Evolutionary conservation across 2,329 filamentous ascomycete species (phyloP).

Genomic region (Mycosphaerella sp.): DNA sequence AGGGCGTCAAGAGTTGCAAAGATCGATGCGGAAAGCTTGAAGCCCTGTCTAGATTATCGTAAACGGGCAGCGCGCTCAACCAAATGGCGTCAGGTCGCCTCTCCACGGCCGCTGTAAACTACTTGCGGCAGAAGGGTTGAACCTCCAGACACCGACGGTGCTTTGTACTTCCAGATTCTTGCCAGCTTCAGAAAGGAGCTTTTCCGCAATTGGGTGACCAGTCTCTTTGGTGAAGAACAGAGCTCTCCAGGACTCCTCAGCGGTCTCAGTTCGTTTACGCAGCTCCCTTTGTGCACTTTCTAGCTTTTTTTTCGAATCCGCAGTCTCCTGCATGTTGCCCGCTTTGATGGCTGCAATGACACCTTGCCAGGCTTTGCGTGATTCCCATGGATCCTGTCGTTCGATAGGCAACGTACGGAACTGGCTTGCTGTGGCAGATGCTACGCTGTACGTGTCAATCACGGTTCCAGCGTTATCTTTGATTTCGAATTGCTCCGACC

Average conservation of each 20-base stretch:
- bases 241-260: constrained; percentile 35
- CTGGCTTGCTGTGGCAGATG: constrained; percentile 18
- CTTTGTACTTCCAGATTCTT: constrained; percentile 49
- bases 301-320: constrained; percentile 28
- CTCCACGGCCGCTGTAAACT: constrained; percentile 28
- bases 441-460: constrained; percentile 35
- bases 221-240: constrained; percentile 38
- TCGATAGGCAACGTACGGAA: constrained; percentile 29
- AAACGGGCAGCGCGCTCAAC: constrained; percentile 7
- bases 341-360: constrained; percentile 36
- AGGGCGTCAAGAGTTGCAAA: background rate
- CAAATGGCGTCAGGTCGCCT: constrained; percentile 27
- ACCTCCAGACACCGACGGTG: constrained; percentile 63
- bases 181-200: constrained; percentile 32
- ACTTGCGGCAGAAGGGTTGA: constrained; percentile 47
- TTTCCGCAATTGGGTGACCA: constrained; percentile 26
- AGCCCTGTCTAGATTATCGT: background rate
- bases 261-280: constrained; percentile 35
- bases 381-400: constrained; percentile 43
- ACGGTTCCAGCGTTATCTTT: constrained; percentile 32
- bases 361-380: constrained; percentile 39
- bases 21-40: background rate
- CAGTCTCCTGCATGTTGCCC: constrained; percentile 40
- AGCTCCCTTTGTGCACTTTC: constrained; percentile 37
- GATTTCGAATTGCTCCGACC: constrained; percentile 38